Conservation (phyloP, 169 alveolate genomes). For the Plasmodium ovale region DNA sequence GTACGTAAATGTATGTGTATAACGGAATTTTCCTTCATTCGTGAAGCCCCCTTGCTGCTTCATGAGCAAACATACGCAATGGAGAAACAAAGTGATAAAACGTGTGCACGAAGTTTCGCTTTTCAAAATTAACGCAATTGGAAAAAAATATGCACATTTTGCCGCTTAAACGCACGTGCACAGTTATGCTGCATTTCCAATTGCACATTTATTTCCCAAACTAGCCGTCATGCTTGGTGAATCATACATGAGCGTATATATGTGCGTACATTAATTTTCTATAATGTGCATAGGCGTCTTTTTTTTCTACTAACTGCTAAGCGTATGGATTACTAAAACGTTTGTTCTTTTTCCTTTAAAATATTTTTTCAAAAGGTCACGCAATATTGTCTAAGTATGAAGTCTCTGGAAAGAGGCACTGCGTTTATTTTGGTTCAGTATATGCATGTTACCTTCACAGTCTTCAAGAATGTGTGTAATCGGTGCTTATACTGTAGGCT, state of each 20-base stretch:
- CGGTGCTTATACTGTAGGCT: not conserved
- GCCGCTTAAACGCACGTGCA: too few species aligned
- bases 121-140: too few species aligned
- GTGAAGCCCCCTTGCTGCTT: not conserved
- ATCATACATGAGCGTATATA: not conserved
- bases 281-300: not conserved
- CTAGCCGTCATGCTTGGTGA: not conserved
- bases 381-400: not conserved
- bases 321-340: not conserved
- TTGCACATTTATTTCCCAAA: not conserved
- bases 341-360: not conserved
- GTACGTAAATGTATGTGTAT: too few species aligned
- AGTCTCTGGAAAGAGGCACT: not conserved
- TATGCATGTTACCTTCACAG: not conserved
- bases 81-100: not conserved
- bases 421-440: not conserved
- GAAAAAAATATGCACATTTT: too few species aligned
- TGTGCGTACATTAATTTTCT: not conserved
- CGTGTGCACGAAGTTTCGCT: too few species aligned
- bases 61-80: not conserved
- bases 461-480: not conserved
- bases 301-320: not conserved
- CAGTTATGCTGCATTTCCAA: not conserved
- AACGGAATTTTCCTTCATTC: not conserved
- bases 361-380: not conserved